Base-by-base conservation (phyloP, 1,284 basidiomycete species). In the Exsudoporus floridanus region DNA sequence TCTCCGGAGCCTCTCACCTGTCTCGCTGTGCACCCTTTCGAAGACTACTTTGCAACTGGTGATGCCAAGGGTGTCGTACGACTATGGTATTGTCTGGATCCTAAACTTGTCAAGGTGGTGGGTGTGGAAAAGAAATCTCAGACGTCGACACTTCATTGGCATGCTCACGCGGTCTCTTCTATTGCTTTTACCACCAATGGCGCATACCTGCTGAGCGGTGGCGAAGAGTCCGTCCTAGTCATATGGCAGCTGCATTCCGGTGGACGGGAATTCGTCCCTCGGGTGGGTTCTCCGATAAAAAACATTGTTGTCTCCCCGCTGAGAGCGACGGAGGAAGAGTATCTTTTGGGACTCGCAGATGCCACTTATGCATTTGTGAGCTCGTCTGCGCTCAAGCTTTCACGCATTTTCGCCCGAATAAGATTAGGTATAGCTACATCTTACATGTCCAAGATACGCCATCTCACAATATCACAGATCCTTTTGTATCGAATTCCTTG, bases 31-130 rank as follows among this genome's bases (percentile, higher is more conserved):
- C 94, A 97, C 66, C 96, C 96, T 1, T 78, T 78, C 36, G 93
- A 97, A 60, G 88, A 94, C 53, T 94, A 91, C 70, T 97, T 99
- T 64, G 95, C 94, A 4, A 98, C 96, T 0, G 96, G 96, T 33
- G 95, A 98, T 65, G 78, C 77, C 27, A 84, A 83, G 55, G 96
- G 96, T 60, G 80, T 85, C 60, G 90, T 99, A 44, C 82, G 92
- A 34, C 70, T 98, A 12, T 98, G 95, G 94, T 94, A 97, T 70
- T 96, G 92, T 67, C 78, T 97, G 7, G 82, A 86, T 56, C 81
- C 86, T 44, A 72, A 77, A 50, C 61, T 81, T 21, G 73, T 76
- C 42, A 77, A 79, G 61, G 77, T 76, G 31, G 73, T 75, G 36
- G 83, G 80, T 13, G 78, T 84, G 21, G 85, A 88, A 70, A 88